Evolutionary conservation across 345 rosid species (phyloP).

Genomic region (Aquilaria sinensis): DNA sequence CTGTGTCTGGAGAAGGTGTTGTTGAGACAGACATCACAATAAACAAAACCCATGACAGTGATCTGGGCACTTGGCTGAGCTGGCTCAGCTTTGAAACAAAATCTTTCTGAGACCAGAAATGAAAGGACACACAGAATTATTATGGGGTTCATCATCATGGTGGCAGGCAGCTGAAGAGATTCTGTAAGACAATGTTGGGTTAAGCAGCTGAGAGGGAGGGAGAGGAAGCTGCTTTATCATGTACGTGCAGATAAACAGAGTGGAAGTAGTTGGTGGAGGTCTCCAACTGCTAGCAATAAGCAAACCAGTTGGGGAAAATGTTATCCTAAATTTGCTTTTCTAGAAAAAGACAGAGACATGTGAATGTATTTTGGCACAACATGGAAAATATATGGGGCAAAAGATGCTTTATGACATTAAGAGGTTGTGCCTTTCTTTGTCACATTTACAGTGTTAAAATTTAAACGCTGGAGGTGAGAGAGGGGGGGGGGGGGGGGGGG

Average conservation of each 20-base stretch:
- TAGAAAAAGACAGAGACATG: constrained; percentile 42
- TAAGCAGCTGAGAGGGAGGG: constrained; percentile 3
- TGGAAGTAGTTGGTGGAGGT: constrained; percentile 19
- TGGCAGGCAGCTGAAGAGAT: constrained; percentile 15
- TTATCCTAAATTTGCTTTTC: constrained; percentile 15
- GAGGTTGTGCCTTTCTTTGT: no score
- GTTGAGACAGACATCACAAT: constrained; percentile 88
- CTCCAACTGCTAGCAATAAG: constrained; percentile 24
- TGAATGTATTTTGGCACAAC: constrained; percentile 51
- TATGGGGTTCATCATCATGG: constrained; percentile 24
- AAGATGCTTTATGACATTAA: no score
- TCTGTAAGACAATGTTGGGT: constrained; percentile 2
- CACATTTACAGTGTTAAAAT: no score
- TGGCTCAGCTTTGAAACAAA: constrained; percentile 23
- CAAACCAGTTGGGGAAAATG: constrained; percentile 8
- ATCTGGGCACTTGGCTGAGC: constrained; percentile 32
- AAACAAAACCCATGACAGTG: constrained; percentile 78
- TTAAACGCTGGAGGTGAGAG: no score
- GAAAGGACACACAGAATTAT: constrained; percentile 31
- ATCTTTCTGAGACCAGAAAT: constrained; percentile 21
- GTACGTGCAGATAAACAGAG: constrained; percentile 16
- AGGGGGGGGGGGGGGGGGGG: no score
- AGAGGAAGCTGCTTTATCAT: constrained; percentile 4
- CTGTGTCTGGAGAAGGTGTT: constrained; percentile 83
- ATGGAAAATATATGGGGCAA: constrained; percentile 5